phyloP scores from a whole-genome alignment of 371 early-diverging fungal genomes.

The Mortierella sp. region DNA sequence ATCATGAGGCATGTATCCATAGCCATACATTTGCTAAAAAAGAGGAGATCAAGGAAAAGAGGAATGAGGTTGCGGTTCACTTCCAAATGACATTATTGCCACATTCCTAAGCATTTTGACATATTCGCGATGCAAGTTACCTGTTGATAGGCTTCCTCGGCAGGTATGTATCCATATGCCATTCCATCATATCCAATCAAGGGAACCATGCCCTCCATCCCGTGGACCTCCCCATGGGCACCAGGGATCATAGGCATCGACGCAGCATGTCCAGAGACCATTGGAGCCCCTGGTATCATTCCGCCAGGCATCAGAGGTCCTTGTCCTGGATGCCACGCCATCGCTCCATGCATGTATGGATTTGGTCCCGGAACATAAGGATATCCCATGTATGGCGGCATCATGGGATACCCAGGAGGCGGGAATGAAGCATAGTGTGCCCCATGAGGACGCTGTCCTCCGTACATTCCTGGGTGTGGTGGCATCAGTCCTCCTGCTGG shows the following conservation, averaged over 20 bases:
- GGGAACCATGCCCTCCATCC: conserved; percentile 49
- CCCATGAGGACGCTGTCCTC: conserved; percentile 25
- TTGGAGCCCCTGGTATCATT: conserved; percentile 26
- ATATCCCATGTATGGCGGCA: conserved; percentile 49
- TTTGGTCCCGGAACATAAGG: conserved; percentile 29
- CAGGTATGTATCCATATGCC: conserved; percentile 43
- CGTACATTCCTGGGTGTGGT: conserved; percentile 21
- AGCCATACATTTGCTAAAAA: conserved; percentile 27
- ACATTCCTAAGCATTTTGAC: too few relatives aligned
- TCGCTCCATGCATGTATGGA: conserved; percentile 29
- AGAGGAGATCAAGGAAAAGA: background rate
- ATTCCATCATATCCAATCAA: conserved; percentile 46
- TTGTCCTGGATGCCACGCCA: conserved; percentile 40
- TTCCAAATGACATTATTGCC: too few relatives aligned
- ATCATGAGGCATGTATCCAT: conserved; percentile 35
- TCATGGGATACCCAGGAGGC: conserved; percentile 39
- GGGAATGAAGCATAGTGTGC: conserved; percentile 35
- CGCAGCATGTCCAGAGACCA: conserved; percentile 23
- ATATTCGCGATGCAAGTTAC: conserved; percentile 10
- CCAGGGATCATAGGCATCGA: conserved; percentile 19
- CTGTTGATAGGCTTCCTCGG: conserved; percentile 49
- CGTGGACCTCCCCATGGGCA: conserved; percentile 14
- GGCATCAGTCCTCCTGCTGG: conserved; percentile 18
- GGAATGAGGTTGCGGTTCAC: too few relatives aligned
- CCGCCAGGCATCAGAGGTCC: conserved; percentile 19